Evolutionary conservation across 2,329 filamentous ascomycete genomes (phyloP), one percentile per base, ranked within the genome.

Genomic region (Seiridium unicorne): DNA sequence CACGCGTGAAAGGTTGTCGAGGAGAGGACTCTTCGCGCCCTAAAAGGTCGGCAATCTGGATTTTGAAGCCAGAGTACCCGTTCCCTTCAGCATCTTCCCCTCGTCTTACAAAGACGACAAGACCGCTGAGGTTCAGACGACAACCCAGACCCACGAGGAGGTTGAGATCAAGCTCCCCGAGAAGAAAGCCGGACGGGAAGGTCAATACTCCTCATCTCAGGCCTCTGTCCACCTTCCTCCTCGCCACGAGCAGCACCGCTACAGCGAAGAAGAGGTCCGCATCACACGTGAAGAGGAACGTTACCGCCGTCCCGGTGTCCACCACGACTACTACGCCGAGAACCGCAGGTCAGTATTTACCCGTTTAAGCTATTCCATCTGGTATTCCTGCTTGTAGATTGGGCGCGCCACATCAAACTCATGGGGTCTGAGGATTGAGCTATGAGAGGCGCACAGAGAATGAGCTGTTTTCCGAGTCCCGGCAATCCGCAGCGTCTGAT

Each of bases 81-180:
- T 98, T 83, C 94, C 94, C 84, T 96, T 97, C 89, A 97, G 93
- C 91, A 91, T 97, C 90, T 97, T 98, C 89, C 94, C 94, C 85
- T 97, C 93, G 81, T 92, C 93, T 82, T 98, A 97, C 87, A 88
- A 90, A 78, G 84, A 83, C 77, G 84, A 83, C 77, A 55, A 55
- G 51, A 77, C 76, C 85, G 85, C 87, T 82, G 83, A 70, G 68
- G 70, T 65, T 73, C 77, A 72, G 62, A 73, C 72, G 59, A 72
- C 70, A 78, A 88, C 87, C 79, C 81, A 86, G 72, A 88, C 88
- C 75, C 88, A 93, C 88, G 89, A 94, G 88, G 92, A 97, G 88
- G 87, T 91, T 83, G 89, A 94, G 82, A 87, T 92, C 83, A 89
- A 89, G 75, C 85, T 92, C 69, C 82, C 82, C 66, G 69, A 71